These are phyloP conservation scores for Moelleriella libera DNA, from an alignment of 2,329 filamentous ascomycete genomes.

Conservation along the genomic window DNA sequence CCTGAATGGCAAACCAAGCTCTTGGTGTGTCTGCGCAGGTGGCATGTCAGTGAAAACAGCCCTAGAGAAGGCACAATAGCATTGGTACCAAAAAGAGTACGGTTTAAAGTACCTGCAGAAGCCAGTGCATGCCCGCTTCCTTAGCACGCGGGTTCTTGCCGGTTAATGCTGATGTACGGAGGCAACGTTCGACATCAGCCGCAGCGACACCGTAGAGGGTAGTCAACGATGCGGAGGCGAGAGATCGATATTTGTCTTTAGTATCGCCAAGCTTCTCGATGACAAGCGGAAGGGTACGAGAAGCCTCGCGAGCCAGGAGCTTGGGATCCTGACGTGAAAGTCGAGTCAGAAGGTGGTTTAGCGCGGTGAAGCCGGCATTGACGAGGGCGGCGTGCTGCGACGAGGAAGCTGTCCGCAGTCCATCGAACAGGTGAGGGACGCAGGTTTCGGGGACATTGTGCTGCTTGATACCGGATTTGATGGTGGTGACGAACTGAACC, in stretches of 20 bases:
- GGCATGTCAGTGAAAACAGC: background rate
- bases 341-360: conserved; percentile 78
- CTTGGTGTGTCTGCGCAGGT: conserved; percentile 55
- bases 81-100: background rate
- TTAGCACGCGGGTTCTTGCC: conserved; percentile 76
- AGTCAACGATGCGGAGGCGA: conserved; percentile 60
- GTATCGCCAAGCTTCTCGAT: conserved; percentile 77
- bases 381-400: conserved; percentile 67
- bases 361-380: conserved; percentile 72
- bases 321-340: conserved; percentile 74
- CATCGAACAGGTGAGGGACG: conserved; percentile 67
- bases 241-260: conserved; percentile 68
- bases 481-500: conserved; percentile 52
- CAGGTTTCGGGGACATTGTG: conserved; percentile 69
- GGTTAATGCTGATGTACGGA: conserved; percentile 64
- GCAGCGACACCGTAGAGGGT: conserved; percentile 62
- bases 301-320: conserved; percentile 54
- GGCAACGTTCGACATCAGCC: conserved; percentile 62
- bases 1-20: conserved; percentile 67
- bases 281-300: conserved; percentile 58
- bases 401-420: conserved; percentile 58
- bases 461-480: conserved; percentile 87
- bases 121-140: conserved; percentile 73
- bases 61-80: background rate
- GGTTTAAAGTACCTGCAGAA: conserved; percentile 46